Conservation (phyloP, 176 grass and related monocot species). For the Rhynchospora breviuscula region DNA sequence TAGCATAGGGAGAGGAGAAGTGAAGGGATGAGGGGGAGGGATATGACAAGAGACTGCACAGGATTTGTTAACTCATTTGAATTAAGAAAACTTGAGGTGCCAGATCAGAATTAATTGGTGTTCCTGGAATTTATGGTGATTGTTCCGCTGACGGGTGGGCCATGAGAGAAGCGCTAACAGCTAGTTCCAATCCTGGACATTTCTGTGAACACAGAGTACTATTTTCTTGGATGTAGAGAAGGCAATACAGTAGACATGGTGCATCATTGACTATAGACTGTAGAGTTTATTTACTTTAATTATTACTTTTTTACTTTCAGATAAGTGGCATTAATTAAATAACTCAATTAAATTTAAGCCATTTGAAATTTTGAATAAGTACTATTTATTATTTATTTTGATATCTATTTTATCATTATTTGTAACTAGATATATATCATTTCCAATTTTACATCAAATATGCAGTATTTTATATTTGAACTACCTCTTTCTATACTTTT, state of each 20-base stretch:
- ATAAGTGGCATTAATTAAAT: not conserved
- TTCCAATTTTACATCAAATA: not conserved
- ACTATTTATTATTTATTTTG: not conserved
- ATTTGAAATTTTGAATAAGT: not conserved
- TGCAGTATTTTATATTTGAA: not conserved
- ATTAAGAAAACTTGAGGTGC: not conserved
- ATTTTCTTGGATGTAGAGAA: not conserved
- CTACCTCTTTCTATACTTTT: not conserved
- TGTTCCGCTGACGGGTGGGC: not conserved
- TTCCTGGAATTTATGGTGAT: not conserved
- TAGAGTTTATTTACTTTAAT: not conserved
- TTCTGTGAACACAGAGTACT: not conserved
- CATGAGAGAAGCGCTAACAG: not conserved
- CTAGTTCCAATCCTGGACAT: not conserved
- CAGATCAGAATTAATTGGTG: not conserved
- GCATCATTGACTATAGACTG: constrained; percentile 7
- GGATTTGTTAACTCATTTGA: constrained; percentile 1
- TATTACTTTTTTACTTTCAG: not conserved
- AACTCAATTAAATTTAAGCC: not conserved
- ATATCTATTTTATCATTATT: not conserved
- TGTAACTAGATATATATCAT: not conserved
- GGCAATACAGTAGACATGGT: not conserved
- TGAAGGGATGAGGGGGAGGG: not conserved
- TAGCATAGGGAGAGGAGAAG: not conserved
- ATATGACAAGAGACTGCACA: not conserved